These are phyloP conservation scores for Iris pallida DNA, from an alignment of 116 monocot genomes.

Conservation along the genomic window DNA sequence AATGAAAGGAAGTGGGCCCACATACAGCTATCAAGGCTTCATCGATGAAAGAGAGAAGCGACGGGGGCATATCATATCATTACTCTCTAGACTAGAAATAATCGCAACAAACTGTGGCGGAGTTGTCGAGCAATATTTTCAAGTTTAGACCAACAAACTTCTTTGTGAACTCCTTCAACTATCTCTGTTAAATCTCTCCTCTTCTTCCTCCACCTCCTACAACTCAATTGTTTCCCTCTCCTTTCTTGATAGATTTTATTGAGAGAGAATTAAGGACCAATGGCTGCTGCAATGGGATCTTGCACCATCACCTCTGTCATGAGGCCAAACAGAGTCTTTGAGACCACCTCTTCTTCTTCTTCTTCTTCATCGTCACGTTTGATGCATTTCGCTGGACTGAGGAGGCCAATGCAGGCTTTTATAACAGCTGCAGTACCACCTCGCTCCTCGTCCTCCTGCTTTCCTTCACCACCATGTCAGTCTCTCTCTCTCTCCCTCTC, in stretches of 20 bases:
- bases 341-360: background rate
- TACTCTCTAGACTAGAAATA: no score
- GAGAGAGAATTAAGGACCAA: background rate
- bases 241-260: background rate
- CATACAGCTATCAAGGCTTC: no score
- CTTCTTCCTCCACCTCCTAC: background rate
- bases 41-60: no score
- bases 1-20: no score
- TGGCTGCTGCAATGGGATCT: background rate
- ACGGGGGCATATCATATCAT: no score
- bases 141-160: background rate
- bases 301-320: constrained; percentile 2
- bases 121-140: constrained; percentile 2
- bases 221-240: background rate
- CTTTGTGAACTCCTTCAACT: constrained; percentile 10
- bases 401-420: constrained; percentile 10
- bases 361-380: background rate
- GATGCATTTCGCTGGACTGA: constrained; percentile 7
- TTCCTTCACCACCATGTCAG: background rate
- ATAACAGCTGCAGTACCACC: background rate
- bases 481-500: no score
- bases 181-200: background rate
- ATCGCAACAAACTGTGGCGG: background rate
- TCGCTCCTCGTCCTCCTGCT: background rate
- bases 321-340: background rate